phyloP scores from a whole-genome alignment of 129 eudicot genomes.

The Saussurea involucrata region DNA sequence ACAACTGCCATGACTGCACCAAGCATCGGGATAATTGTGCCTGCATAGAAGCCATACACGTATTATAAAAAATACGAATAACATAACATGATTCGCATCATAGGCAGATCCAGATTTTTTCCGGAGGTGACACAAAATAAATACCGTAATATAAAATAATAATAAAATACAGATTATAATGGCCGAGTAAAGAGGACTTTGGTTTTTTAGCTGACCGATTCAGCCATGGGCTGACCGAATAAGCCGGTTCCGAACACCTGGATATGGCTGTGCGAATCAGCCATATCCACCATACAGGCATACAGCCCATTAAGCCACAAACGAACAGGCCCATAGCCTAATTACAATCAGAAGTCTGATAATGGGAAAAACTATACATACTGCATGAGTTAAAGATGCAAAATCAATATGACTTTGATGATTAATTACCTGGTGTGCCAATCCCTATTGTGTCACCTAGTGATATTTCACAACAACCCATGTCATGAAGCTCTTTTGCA shows the following conservation, averaged over 20 bases:
- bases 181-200: too few species aligned
- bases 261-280: too few species aligned
- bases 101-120: too few species aligned
- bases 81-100: too few species aligned
- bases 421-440: conserved; percentile 72
- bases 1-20: conserved; percentile 77
- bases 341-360: background rate
- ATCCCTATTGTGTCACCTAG: conserved; percentile 79
- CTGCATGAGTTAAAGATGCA: background rate
- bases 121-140: too few species aligned
- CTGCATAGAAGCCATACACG: conserved; percentile 15
- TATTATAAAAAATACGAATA: background rate
- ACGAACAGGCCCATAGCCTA: background rate
- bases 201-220: too few species aligned
- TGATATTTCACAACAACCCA: conserved; percentile 85
- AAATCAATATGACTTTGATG: background rate
- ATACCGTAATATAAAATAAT: too few species aligned
- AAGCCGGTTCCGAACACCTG: too few species aligned
- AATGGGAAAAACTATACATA: background rate
- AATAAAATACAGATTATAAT: too few species aligned
- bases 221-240: too few species aligned
- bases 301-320: too few species aligned
- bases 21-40: conserved; percentile 74
- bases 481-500: conserved; percentile 70
- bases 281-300: too few species aligned